Evolutionary conservation across 169 alveolate genomes (phyloP).

Genomic region (Fabrea salina): DNA sequence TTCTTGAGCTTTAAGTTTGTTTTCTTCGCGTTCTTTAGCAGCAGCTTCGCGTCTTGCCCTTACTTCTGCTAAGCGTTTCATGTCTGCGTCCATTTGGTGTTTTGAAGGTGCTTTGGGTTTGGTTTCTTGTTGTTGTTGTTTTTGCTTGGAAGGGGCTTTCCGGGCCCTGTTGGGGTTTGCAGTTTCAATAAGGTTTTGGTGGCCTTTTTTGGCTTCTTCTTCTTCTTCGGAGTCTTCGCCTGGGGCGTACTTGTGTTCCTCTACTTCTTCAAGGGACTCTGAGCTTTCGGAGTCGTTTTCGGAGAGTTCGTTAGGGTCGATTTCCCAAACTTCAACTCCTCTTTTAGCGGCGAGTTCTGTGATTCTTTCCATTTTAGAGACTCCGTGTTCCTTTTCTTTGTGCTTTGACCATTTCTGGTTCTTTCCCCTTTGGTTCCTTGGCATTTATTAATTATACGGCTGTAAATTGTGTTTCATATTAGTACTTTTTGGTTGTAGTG

Average conservation of each 20-base stretch:
- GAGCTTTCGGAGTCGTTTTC: neutral
- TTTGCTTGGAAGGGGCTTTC: neutral
- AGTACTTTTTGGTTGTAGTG: too few relatives aligned
- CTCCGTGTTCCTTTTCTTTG: neutral
- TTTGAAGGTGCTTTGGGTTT: too few relatives aligned
- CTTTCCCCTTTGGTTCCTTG: neutral
- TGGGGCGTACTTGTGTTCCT: too few relatives aligned
- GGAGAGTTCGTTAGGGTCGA: neutral
- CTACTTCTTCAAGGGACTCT: conserved; percentile 11
- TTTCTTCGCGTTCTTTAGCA: conserved; percentile 14
- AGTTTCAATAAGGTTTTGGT: neutral
- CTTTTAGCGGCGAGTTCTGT: conserved; percentile 11
- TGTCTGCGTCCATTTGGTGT: neutral
- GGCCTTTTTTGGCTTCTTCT: neutral
- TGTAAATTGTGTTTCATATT: too few relatives aligned
- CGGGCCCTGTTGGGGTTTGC: neutral
- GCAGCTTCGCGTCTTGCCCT: conserved; percentile 28
- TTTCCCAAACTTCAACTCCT: conserved; percentile 21
- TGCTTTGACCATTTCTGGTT: conserved; percentile 25
- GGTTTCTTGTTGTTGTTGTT: neutral
- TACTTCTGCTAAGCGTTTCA: conserved; percentile 2
- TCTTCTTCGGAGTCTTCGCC: too few relatives aligned
- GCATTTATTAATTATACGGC: conserved; percentile 23
- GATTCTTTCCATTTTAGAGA: neutral
- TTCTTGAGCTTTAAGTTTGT: too few relatives aligned